Conservation (phyloP, 2,329 filamentous ascomycete genomes). For the Penicillium sclerotigenum region DNA sequence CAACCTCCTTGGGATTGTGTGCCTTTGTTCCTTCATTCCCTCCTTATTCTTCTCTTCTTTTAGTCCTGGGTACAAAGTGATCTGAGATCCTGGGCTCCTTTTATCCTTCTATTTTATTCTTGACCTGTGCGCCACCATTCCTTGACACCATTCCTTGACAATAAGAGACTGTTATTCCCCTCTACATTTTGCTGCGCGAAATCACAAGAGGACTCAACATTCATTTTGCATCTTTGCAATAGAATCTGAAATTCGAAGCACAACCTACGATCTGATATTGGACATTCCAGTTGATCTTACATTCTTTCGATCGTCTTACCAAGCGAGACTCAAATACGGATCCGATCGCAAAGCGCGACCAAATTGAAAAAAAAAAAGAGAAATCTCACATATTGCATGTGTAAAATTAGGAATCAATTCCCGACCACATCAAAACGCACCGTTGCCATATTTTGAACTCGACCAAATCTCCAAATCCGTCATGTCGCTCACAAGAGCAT, state of each 20-base stretch:
- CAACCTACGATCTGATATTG: conserved; percentile 23
- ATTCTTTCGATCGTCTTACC: conserved; percentile 33
- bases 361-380: neutral
- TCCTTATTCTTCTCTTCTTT: conserved; percentile 17
- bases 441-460: neutral
- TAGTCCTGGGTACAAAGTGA: conserved; percentile 17
- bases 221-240: conserved; percentile 17
- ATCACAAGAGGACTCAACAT: conserved; percentile 14
- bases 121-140: conserved; percentile 37
- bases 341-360: conserved; percentile 9
- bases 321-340: conserved; percentile 24
- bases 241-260: neutral
- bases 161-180: conserved; percentile 17
- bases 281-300: conserved; percentile 32
- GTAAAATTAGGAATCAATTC: conserved; percentile 4
- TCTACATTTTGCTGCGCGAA: conserved; percentile 34
- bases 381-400: conserved; percentile 5
- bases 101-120: conserved; percentile 3
- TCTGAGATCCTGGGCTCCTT: conserved; percentile 33
- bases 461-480: conserved; percentile 9
- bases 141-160: conserved; percentile 26
- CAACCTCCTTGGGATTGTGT: conserved; percentile 17
- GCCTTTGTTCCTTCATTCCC: conserved; percentile 27
- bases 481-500: conserved; percentile 46
- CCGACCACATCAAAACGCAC: conserved; percentile 3